phyloP scores from a whole-genome alignment of 2,329 filamentous ascomycete species.

The Hypoxylon sp. region DNA sequence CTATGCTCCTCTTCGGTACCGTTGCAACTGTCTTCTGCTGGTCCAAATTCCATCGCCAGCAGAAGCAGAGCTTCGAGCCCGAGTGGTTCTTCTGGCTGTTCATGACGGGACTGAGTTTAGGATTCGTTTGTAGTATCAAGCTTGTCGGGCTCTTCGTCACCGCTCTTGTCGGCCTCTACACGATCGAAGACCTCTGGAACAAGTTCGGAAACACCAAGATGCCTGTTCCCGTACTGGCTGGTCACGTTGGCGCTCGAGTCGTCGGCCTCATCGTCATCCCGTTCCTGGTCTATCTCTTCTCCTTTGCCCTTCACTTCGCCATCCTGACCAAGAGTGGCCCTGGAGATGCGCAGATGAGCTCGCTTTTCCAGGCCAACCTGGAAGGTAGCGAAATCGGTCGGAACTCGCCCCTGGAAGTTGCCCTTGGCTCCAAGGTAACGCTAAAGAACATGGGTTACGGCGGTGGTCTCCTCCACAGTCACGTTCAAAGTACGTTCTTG shows the following conservation, averaged over 20 bases:
- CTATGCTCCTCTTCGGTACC: constrained; percentile 98
- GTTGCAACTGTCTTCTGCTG: constrained; percentile 97
- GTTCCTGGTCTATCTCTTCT: constrained; percentile 90
- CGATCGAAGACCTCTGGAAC: constrained; percentile 94
- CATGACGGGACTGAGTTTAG: constrained; percentile 93
- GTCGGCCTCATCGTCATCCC: constrained; percentile 89
- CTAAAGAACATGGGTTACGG: constrained; percentile 99
- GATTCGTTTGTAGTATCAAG: constrained; percentile 98
- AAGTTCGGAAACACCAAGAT: constrained; percentile 96
- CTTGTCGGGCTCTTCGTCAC: constrained; percentile 97
- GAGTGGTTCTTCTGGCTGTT: constrained; percentile 97
- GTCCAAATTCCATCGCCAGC: constrained; percentile 93
- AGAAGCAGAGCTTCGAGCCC: constrained; percentile 82
- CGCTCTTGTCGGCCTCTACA: constrained; percentile 93
- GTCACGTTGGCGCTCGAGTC: constrained; percentile 81
- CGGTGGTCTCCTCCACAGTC: constrained; percentile 93
- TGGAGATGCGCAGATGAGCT: constrained; percentile 99
- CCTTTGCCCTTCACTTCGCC: constrained; percentile 93
- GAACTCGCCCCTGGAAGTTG: constrained; percentile 92
- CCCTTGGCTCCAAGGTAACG: constrained; percentile 86
- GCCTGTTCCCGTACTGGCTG: constrained; percentile 70
- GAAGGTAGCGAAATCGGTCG: constrained; percentile 92
- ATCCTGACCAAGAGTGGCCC: constrained; percentile 93
- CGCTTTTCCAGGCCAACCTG: constrained; percentile 96
- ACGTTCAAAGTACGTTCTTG: constrained; percentile 74